Base-by-base conservation (phyloP, 2,329 filamentous ascomycete species). In the Emericellopsis atlantica region DNA sequence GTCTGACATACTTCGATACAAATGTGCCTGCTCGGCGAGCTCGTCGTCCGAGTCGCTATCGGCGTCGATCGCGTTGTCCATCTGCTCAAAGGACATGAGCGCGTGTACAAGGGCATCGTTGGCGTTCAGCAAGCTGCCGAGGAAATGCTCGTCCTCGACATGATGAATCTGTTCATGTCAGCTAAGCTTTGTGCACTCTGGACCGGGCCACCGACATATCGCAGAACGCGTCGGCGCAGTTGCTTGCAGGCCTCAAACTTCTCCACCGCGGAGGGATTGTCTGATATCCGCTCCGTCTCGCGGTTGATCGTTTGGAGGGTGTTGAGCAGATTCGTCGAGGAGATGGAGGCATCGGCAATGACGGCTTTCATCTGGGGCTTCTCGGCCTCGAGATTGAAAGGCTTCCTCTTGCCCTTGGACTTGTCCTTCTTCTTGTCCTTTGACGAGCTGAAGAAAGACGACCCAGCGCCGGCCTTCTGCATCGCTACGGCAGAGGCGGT, bases 41-140 rank as follows among this genome's bases (percentile, higher is more conserved):
- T 76, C 82, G 45, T 81, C 78, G 43, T 83, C 79, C 2, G 77
- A 81, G 57, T 84, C 79, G 48, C 77, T 81, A 54, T 84, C 79
- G 6, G 79, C 78, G 48, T 87, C 83, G 47, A 90, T 84, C 37
- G 84, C 88, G 45, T 81, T 79, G 56, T 98, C 90, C 47, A 96
- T 76, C 51, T 95, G 85, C 61, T 96, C 90, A 54, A 88, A 98
- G 0, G 88, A 84, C 76, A 94, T 95, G 43, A 98, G 71, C 2
- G 89, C 87, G 46, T 82, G 82, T 33, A 96, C 85, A n/a, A 98
- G 79, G 60, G 94, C 85, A 52, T 98, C 92, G 53, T 98, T 96
- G 48, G 90, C 89, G 53, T 92, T 86, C 15, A 98, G 79, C 5
- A 98, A 71, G 45, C 86, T 81, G 34, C 90, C 92, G 8, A 98